Percentiles rank a stretch among this genome's conserved stretches.
phyloP scores from a whole-genome alignment of 2,329 filamentous ascomycete genomes.

The Zasmidium angulare region DNA sequence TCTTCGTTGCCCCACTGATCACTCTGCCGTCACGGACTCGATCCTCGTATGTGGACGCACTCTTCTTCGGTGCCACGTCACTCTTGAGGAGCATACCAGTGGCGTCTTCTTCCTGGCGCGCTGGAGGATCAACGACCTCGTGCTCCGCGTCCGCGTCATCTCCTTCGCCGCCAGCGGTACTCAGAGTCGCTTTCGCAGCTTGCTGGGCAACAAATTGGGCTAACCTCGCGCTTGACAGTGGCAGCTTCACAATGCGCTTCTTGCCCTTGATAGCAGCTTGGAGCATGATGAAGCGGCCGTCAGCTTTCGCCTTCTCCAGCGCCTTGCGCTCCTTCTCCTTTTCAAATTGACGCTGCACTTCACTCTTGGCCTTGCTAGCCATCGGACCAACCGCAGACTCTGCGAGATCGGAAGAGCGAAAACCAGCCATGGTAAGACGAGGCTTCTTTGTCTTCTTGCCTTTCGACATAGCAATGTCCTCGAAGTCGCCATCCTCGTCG shows the following conservation, averaged over 20 bases:
- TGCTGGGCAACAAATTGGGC: slow-evolving; percentile 37
- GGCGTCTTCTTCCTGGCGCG: slow-evolving; percentile 19
- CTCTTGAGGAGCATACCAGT: slow-evolving; percentile 30
- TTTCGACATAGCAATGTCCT: slow-evolving; percentile 38
- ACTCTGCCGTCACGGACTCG: slow-evolving; percentile 29
- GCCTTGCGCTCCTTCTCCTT: slow-evolving; percentile 46
- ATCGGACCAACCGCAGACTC: slow-evolving; percentile 24
- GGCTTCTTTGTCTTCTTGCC: slow-evolving; percentile 36
- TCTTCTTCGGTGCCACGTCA: slow-evolving; percentile 34
- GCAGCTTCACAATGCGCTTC: slow-evolving; percentile 45
- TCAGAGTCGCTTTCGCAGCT: slow-evolving; percentile 28
- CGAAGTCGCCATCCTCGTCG: slow-evolving; percentile 31
- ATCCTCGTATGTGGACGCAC: slow-evolving; percentile 39
- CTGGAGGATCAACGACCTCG: slow-evolving; percentile 22
- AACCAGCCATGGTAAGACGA: slow-evolving; percentile 34
- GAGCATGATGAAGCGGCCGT: slow-evolving; percentile 48
- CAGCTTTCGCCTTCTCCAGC: slow-evolving; percentile 41
- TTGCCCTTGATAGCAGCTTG: slow-evolving; percentile 47
- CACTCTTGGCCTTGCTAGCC: slow-evolving; percentile 39
- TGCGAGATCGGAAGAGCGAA: slow-evolving; percentile 32
- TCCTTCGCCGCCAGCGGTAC: slow-evolving; percentile 14
- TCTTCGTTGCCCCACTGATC: slow-evolving; percentile 32
- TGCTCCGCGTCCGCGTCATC: slow-evolving; percentile 33
- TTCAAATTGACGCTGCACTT: slow-evolving; percentile 48
- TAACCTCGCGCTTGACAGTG: slow-evolving; percentile 38